Evolutionary conservation across 192 early-diverging fungal species (phyloP), one percentile per base, ranked within the genome.

Genomic region (Allomyces arbusculus): DNA sequence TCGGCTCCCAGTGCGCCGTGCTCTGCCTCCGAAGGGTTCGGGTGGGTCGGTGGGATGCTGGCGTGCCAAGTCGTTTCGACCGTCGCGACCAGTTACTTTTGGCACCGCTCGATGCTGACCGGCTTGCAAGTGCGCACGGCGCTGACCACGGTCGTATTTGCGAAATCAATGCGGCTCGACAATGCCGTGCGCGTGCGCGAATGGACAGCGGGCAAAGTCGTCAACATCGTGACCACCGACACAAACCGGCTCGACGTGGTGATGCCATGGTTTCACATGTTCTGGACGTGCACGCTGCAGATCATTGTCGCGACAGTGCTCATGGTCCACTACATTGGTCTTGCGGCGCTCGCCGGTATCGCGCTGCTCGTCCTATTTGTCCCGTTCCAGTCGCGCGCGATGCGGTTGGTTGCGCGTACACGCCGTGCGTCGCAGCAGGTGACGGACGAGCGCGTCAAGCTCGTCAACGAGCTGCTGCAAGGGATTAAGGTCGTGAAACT

Each of bases 401-500:
- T 55, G 45, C 12, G 12, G 12, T 1, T 55, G 10, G 45, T 55
- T 8, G 45, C 12, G 2, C 65, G 24, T 7, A 24, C 33, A 64
- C 71, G 83, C 43, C 69, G 69, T 23, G 65, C 11, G 44, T 72
- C 82, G 44, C 76, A 77, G 0, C 76, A 80, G 11, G 75, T 90
- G 24, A 89, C 89, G 19, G 89, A 90, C 73, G 72, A 72, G 44
- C 84, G 89, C 65, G 83, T 90, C 65, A 86, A 86, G 62, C 64
- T 82, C 0, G 87, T 78, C 0, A 83, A 86, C 61, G 87, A 89
- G 63, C 74, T 84, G 33, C 70, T 91, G 44, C 69, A 75, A 23
- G 85, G 86, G 19, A 90, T 89, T 73, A 80, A 85, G 24, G 80
- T 88, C 44, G 79, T 89, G 71, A 89, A 90, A 69, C 82, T 86